Conservation (phyloP, 2,329 filamentous ascomycete species). For the Cercospora janseana region DNA sequence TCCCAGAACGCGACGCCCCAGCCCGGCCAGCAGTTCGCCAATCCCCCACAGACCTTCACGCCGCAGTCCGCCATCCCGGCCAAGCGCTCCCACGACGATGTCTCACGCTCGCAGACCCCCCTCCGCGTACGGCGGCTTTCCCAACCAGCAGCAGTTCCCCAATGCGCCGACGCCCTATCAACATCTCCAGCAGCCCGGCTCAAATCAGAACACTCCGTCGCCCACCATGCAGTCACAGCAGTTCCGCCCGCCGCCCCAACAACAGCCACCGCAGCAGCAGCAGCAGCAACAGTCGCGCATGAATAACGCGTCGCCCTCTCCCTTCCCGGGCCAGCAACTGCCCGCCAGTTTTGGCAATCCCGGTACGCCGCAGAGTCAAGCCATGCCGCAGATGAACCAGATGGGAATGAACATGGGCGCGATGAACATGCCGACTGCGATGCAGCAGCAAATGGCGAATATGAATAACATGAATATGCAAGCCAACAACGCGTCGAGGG, state of each 20-base stretch:
- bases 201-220: conserved; percentile 82
- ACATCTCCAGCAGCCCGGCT: conserved; percentile 71
- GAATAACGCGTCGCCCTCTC: conserved; percentile 87
- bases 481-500: conserved; percentile 68
- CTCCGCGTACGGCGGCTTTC: conserved; percentile 56
- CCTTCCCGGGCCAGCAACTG: conserved; percentile 55
- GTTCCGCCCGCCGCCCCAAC: conserved; percentile 55
- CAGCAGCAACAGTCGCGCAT: conserved; percentile 64
- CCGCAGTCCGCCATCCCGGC: conserved; percentile 85
- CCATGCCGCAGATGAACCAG: conserved; percentile 35
- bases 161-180: conserved; percentile 70
- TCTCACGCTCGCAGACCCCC: conserved; percentile 89
- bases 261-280: conserved; percentile 51
- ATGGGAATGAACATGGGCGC: conserved; percentile 42
- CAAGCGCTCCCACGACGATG: conserved; percentile 80
- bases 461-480: conserved; percentile 44
- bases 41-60: conserved; percentile 75
- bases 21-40: conserved; percentile 47
- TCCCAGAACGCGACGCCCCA: conserved; percentile 68
- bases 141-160: conserved; percentile 57
- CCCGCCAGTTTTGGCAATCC: conserved; percentile 43
- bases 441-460: conserved; percentile 44
- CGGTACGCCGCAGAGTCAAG: conserved; percentile 27
- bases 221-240: conserved; percentile 85
- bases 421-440: conserved; percentile 43